Percentiles rank a stretch among this genome's conserved stretches.
Conservation (phyloP, 306 rosid species). For the Inga laurina region DNA sequence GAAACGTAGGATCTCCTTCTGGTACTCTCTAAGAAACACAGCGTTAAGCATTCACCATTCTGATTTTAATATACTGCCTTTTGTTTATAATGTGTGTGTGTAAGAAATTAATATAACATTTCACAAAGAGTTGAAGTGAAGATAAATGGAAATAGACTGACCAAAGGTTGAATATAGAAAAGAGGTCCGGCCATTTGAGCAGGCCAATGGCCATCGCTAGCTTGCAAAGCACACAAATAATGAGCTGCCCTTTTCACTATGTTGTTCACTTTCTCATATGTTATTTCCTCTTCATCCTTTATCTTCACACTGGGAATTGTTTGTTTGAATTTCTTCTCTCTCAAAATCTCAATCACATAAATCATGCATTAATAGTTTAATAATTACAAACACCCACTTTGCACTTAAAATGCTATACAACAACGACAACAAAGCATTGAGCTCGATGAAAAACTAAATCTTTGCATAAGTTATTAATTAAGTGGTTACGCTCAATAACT, state of each 20-base stretch:
- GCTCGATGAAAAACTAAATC: too few relatives aligned
- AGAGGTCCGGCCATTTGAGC: constrained; percentile 56
- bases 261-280: constrained; percentile 25
- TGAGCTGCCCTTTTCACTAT: constrained; percentile 40
- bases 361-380: too few relatives aligned
- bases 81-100: too few relatives aligned
- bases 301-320: constrained; percentile 33
- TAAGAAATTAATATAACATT: too few relatives aligned
- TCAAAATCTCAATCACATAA: constrained; percentile 39
- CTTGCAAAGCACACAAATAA: constrained; percentile 49
- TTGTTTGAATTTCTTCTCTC: constrained; percentile 56
- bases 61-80: too few relatives aligned
- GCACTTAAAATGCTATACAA: too few relatives aligned
- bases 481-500: too few relatives aligned
- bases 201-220: constrained; percentile 63
- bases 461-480: too few relatives aligned
- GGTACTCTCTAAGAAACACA: constrained; percentile 34
- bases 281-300: constrained; percentile 44
- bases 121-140: neutral
- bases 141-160: neutral
- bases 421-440: too few relatives aligned
- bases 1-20: constrained; percentile 52
- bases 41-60: neutral
- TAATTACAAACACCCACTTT: too few relatives aligned
- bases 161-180: constrained; percentile 60